Evolutionary conservation across 441 rosid genomes (phyloP).

Genomic region (Erysimum cheiri): DNA sequence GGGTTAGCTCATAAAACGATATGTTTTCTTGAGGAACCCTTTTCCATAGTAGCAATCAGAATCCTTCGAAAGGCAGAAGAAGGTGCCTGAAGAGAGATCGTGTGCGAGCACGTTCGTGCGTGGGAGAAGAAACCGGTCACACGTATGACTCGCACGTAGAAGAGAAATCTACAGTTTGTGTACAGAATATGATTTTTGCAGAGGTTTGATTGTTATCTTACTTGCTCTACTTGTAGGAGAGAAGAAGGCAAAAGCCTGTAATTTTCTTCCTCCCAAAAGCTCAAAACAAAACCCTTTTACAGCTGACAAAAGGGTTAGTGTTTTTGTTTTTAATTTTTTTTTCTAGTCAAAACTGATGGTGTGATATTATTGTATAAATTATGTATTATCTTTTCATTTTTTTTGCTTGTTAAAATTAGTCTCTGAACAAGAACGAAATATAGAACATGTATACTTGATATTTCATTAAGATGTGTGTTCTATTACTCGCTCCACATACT

Average conservation of each 20-base stretch:
- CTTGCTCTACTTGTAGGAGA: constrained; percentile 37
- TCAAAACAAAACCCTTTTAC: constrained; percentile 36
- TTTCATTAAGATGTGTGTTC: background rate
- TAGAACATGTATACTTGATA: background rate
- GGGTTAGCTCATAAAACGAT: constrained; percentile 25
- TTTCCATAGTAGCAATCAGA: constrained; percentile 37
- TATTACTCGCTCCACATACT: background rate
- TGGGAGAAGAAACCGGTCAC: constrained; percentile 33
- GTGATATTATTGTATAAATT: constrained; percentile 44
- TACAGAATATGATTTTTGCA: constrained; percentile 40
- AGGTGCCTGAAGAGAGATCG: constrained; percentile 27
- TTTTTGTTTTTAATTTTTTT: background rate
- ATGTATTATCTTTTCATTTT: constrained; percentile 37
- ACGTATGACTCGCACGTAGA: constrained; percentile 31
- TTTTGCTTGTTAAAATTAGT: constrained; percentile 6
- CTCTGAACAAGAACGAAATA: background rate
- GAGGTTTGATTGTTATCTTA: constrained; percentile 43
- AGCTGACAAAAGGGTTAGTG: constrained; percentile 36
- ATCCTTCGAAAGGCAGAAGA: constrained; percentile 33
- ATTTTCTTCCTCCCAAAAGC: constrained; percentile 26
- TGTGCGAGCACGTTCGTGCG: background rate
- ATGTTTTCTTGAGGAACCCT: constrained; percentile 28
- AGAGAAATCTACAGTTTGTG: constrained; percentile 32
- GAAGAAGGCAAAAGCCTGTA: constrained; percentile 26
- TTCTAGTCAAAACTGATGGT: constrained; percentile 31